A percentile compares a stretch with the other conserved stretches of the same genome.
phyloP scores from a whole-genome alignment of 768 basidiomycete genomes.

The Boletus subcaerulescens region DNA sequence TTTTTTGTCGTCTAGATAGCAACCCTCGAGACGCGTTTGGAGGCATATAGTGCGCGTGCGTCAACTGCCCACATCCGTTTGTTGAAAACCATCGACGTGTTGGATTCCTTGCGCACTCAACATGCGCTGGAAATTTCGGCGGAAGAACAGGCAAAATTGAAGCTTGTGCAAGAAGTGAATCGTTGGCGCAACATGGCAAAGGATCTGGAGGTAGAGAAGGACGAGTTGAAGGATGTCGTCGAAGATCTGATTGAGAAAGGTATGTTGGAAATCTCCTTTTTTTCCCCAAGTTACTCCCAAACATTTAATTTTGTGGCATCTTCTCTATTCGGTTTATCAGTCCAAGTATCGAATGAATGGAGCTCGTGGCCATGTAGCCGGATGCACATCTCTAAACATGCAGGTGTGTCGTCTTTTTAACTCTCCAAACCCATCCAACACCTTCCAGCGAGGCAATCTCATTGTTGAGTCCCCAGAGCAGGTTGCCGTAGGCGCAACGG shows the following conservation, averaged over 20 bases:
- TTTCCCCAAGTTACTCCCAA: background rate
- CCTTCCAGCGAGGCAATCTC: slow-evolving; percentile 19
- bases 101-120: slow-evolving; percentile 42
- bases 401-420: slow-evolving; percentile 38
- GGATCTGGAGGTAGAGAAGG: slow-evolving; percentile 43
- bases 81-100: slow-evolving; percentile 45
- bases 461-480: slow-evolving; percentile 23
- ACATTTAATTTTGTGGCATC: slow-evolving; percentile 3
- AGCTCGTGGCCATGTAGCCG: slow-evolving; percentile 46
- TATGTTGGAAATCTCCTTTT: slow-evolving; percentile 27
- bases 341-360: slow-evolving; percentile 45
- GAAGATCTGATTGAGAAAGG: slow-evolving; percentile 57
- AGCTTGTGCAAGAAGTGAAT: slow-evolving; percentile 38
- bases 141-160: slow-evolving; percentile 32
- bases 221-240: slow-evolving; percentile 55
- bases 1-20: slow-evolving; percentile 21
- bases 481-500: background rate
- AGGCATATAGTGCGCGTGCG: slow-evolving; percentile 37
- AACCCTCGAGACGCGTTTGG: slow-evolving; percentile 29
- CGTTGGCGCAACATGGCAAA: slow-evolving; percentile 33
- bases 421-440: slow-evolving; percentile 8
- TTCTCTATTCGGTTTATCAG: slow-evolving; percentile 24
- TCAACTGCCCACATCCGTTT: slow-evolving; percentile 48
- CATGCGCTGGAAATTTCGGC: slow-evolving; percentile 41
- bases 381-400: slow-evolving; percentile 39